Base-by-base conservation (phyloP, 2,329 filamentous ascomycete species). In the Calonectria pteridis region DNA sequence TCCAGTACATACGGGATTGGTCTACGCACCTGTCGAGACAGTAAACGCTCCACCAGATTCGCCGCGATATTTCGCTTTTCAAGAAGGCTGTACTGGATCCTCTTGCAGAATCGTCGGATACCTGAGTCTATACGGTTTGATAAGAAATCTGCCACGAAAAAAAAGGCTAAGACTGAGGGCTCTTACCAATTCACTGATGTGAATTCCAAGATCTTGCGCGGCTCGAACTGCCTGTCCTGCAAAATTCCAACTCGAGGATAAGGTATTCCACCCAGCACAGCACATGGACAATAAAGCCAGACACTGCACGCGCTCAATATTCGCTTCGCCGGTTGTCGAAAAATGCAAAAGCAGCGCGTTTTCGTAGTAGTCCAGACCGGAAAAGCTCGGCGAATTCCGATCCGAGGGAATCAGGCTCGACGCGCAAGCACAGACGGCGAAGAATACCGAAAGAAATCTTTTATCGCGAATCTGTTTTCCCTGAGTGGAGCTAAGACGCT, bases 31-130 rank as follows among this genome's bases (percentile, higher is more conserved):
- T 73, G 33, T 82, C 81, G 2, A 82, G 75, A 40, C 76, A 77
- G 49, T 80, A 82, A 6, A 82, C 73, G 26, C 78, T 79, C 81
- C 81, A 82, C 81, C 81, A 82, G n/a, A 79, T 70, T 14, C 81
- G 76, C 6, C 79, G 71, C 2, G 78, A 80, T 28, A 82, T 74
- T 67, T 81, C 75, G 26, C 59, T 64, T 7, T 16, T 46, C 14
- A 46, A 28, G 16, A 64, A 64, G 11, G 18, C 16, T n/a, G 13
- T 23, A 49, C 23, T 67, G 69, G 5, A 81, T 23, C 18, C 29
- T 23, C 23, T 67, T 49, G 23, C 18, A 31, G 40, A 20, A 35
- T 29, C 28, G 4, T 43, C 40, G 2, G 26, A 13, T n/a, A 23
- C 23, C 4, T 29, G 23, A 14, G 40, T 28, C 40, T 29, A 29